These are phyloP conservation scores for Pelargonium fulgidum DNA, from an alignment of 441 rosid genomes.

Conservation along the genomic window DNA sequence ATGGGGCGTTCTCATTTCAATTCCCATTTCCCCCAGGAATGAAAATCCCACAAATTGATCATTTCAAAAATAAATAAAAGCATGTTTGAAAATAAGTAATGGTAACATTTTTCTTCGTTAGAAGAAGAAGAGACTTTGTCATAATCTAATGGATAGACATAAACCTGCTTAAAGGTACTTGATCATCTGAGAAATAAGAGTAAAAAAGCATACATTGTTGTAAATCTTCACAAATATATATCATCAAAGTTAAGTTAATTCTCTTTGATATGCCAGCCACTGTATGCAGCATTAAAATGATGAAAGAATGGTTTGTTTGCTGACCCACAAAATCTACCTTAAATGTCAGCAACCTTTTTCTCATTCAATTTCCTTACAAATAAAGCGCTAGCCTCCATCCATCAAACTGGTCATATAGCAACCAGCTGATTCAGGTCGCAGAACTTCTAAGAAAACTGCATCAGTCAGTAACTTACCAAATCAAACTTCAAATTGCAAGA, in stretches of 20 bases:
- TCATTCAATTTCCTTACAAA: not conserved
- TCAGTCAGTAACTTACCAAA: not conserved
- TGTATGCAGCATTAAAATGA: too few species aligned
- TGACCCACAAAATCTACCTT: not conserved
- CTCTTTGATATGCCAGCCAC: too few species aligned
- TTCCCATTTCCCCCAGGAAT: not conserved
- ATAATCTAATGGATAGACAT: too few species aligned
- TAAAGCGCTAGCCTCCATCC: not conserved
- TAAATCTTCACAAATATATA: too few species aligned
- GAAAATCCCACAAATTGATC: not conserved
- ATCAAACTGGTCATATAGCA: not conserved
- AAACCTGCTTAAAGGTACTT: too few species aligned
- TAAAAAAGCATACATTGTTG: too few species aligned
- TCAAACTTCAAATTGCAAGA: not conserved
- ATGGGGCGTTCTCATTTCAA: not conserved
- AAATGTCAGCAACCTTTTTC: not conserved
- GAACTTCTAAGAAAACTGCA: not conserved
- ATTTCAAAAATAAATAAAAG: not conserved
- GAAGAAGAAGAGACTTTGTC: too few species aligned
- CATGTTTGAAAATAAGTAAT: too few species aligned
- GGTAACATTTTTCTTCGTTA: too few species aligned
- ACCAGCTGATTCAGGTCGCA: slow-evolving; percentile 1
- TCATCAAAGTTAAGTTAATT: too few species aligned
- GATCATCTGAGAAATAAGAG: too few species aligned
- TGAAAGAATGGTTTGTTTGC: not conserved